Evolutionary conservation across 1,284 basidiomycete species (phyloP), one percentile per base, ranked within the genome.

Genomic region (Peniophora sp.): DNA sequence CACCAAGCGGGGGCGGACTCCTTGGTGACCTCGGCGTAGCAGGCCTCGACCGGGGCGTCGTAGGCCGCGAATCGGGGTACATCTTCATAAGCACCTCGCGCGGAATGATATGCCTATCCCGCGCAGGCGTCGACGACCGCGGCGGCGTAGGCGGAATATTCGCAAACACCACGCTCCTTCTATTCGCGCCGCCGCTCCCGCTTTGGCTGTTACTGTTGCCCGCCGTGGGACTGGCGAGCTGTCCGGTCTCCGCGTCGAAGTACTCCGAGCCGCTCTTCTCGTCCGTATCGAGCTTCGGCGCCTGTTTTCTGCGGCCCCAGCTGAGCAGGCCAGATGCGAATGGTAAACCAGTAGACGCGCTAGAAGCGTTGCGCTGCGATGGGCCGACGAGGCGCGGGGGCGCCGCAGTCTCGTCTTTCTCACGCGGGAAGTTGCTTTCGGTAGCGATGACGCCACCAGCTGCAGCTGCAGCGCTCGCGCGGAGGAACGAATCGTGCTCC

Each of bases 401-500:
- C 27, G 27, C 12, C 5, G 27, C 5, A 5, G 5, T 12, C 6
- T 32, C 12, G 27, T 32, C 27, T 12, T 32, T 32, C 27, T 32
- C 27, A 32, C 27, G 27, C 27, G 27, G 27, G 5, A 32, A 32
- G 12, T n/a, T n/a, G 20, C 54, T 60, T 0, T 66, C 49, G 20
- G 56, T 44, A 2, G 22, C 18, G 9, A 54, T 52, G 22, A 24
- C 51, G 46, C 48, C 36, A 18, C 32, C 45, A 15, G 46, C 46
- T 17, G 48, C 24, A 20, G 41, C 42, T 20, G 41, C 46, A 15
- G 24, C 42, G 34, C 69, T 70, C 2, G 59, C 65, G 48, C 66
- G 71, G 2, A 85, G 68, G 69, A 85, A 83, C 0, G 83, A 71
- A 57, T 84, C 81, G 2, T 63, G 67, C 62, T 85, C 83, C 59